Percentiles rank a stretch among this genome's conserved stretches.
These are phyloP conservation scores for Talaromyces verruculosus DNA, from an alignment of 2,329 filamentous ascomycete species.

Conservation along the genomic window DNA sequence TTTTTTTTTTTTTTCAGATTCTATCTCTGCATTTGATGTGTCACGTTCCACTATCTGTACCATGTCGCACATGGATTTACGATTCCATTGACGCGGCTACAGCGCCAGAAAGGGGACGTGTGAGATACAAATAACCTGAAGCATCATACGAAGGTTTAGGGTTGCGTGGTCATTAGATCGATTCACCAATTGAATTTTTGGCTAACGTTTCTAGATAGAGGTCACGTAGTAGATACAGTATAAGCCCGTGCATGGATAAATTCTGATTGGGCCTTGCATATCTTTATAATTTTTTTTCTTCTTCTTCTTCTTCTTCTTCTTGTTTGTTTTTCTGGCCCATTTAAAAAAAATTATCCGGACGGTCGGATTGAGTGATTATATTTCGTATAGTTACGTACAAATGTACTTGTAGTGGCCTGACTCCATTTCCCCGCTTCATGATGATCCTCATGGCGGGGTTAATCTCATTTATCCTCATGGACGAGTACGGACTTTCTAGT, in stretches of 20 bases:
- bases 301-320: background rate
- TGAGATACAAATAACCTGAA: background rate
- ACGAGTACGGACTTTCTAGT: background rate
- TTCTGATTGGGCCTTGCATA: background rate
- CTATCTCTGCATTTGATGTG: slow-evolving; percentile 12
- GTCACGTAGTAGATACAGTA: background rate
- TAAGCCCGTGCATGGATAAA: background rate
- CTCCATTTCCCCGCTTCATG: background rate
- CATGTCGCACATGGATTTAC: slow-evolving; percentile 2
- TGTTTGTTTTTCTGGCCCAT: background rate
- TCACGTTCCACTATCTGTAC: slow-evolving; percentile 1
- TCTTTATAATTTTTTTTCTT: background rate
- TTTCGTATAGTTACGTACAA: background rate
- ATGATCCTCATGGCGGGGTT: background rate
- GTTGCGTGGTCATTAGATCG: background rate
- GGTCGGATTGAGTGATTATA: background rate
- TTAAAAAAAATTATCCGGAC: background rate
- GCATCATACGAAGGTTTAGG: background rate
- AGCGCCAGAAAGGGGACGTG: slow-evolving; percentile 3
- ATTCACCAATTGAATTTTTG: background rate
- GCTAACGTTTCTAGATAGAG: background rate
- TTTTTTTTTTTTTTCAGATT: background rate
- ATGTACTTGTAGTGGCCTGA: background rate
- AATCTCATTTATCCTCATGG: background rate
- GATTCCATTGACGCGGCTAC: slow-evolving; percentile 9